Percentiles rank a stretch among this genome's conserved stretches.
phyloP scores from a whole-genome alignment of 306 rosid genomes.

The Lotus japonicus region DNA sequence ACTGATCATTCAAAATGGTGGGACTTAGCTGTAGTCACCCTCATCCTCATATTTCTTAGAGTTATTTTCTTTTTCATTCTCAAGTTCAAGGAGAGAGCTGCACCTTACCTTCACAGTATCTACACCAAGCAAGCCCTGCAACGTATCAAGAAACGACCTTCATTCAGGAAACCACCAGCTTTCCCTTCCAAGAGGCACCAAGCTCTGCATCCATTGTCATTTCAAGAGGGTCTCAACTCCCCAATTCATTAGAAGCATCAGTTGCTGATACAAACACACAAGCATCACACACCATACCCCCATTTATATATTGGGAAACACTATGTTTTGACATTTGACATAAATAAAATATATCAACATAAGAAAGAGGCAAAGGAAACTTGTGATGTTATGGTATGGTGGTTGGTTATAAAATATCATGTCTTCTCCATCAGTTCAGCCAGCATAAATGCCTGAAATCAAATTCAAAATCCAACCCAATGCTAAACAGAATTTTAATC shows the following conservation, averaged over 20 bases:
- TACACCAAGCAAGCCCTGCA: constrained; percentile 46
- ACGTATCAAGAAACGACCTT: constrained; percentile 64
- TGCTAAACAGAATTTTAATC: too few species aligned
- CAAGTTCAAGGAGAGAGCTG: constrained; percentile 60
- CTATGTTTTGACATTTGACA: background rate
- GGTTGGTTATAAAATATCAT: background rate
- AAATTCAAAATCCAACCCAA: too few species aligned
- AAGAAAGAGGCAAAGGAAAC: background rate
- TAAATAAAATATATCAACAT: background rate
- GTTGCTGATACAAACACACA: constrained; percentile 1
- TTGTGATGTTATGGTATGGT: background rate
- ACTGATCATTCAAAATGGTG: constrained; percentile 75
- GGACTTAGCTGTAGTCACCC: constrained; percentile 64
- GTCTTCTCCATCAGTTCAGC: too few species aligned
- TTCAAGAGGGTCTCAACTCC: constrained; percentile 78
- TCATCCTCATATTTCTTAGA: constrained; percentile 47
- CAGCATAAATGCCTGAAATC: too few species aligned
- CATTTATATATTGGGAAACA: background rate
- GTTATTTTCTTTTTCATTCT: constrained; percentile 60
- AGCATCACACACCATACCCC: background rate
- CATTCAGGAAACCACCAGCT: constrained; percentile 55
- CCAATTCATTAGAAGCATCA: constrained; percentile 45
- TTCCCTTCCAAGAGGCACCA: constrained; percentile 74
- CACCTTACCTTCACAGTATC: constrained; percentile 42
- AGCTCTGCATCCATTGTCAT: constrained; percentile 60